Percentiles rank a stretch among this genome's conserved stretches.
These are phyloP conservation scores for Panus rudis DNA, from an alignment of 768 basidiomycete genomes.

Conservation along the genomic window DNA sequence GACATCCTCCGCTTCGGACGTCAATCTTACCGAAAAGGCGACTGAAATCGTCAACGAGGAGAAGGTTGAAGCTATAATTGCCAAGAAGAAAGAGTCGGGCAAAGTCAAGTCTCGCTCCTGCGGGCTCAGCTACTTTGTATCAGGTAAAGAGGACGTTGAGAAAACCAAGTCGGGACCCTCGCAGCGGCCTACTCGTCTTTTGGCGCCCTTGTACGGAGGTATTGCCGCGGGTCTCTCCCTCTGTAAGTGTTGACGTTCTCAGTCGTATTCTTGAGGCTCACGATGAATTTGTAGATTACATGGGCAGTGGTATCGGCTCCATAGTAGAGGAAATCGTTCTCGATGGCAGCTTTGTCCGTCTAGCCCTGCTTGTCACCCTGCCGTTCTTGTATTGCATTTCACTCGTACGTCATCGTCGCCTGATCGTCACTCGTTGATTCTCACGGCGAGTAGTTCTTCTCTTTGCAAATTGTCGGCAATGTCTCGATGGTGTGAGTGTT, in stretches of 20 bases:
- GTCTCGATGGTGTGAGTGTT: slow-evolving; percentile 54
- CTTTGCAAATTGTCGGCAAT: slow-evolving; percentile 59
- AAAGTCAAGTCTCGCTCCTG: slow-evolving; percentile 19
- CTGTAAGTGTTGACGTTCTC: slow-evolving; percentile 38
- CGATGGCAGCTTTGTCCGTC: slow-evolving; percentile 57
- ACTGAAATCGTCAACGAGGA: slow-evolving; percentile 13
- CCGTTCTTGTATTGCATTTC: slow-evolving; percentile 76
- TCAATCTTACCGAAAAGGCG: slow-evolving; percentile 47
- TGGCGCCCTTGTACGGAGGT: slow-evolving; percentile 72
- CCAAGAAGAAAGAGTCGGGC: slow-evolving; percentile 9
- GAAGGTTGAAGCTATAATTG: slow-evolving; percentile 10
- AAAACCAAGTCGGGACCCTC: slow-evolving; percentile 31
- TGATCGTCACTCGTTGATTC: not conserved
- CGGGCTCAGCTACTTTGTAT: slow-evolving; percentile 20
- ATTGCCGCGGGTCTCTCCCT: slow-evolving; percentile 56
- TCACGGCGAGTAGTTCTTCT: slow-evolving; percentile 51
- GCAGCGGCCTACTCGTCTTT: slow-evolving; percentile 38
- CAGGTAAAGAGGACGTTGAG: slow-evolving; percentile 41
- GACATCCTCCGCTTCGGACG: slow-evolving; percentile 44
- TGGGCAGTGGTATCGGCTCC: slow-evolving; percentile 51
- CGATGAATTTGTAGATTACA: slow-evolving; percentile 46
- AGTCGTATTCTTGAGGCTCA: not conserved
- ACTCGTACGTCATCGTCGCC: slow-evolving; percentile 39
- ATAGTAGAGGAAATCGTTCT: slow-evolving; percentile 62
- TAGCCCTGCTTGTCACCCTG: slow-evolving; percentile 54